phyloP scores from a whole-genome alignment of 495 filamentous ascomycete species.

The Xylaria telfairii region DNA sequence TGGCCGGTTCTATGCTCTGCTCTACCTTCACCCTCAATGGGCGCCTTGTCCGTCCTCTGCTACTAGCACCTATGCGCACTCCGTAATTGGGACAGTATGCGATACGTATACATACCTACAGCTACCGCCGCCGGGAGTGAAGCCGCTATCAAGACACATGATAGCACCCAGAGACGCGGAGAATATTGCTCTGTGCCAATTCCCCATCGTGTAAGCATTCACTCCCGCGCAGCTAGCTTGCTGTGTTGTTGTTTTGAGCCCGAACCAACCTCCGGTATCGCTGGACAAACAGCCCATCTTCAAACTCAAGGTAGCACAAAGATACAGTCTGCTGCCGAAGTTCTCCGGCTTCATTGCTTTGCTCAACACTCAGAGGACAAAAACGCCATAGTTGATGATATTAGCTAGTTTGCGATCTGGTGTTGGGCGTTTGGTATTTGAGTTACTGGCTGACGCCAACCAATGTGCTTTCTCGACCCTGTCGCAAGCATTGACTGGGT shows the following conservation, averaged over 20 bases:
- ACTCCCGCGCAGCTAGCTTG: neutral
- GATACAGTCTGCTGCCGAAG: neutral
- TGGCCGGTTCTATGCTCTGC: neutral
- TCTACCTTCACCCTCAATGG: neutral
- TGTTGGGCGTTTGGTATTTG: neutral
- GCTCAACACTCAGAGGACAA: neutral
- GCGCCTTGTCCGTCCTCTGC: neutral
- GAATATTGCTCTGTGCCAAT: neutral
- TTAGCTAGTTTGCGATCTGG: neutral
- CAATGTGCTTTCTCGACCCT: neutral
- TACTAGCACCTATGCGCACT: neutral
- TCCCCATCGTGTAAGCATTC: neutral
- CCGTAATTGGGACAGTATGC: neutral
- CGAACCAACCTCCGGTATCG: slow-evolving; percentile 11
- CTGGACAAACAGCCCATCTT: neutral
- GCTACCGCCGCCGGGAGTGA: neutral
- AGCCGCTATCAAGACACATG: neutral
- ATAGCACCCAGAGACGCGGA: neutral
- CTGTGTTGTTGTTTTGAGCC: neutral
- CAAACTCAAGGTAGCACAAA: neutral
- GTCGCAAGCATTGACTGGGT: slow-evolving; percentile 1
- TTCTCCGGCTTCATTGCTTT: slow-evolving; percentile 8
- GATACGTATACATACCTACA: neutral
- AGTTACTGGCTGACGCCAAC: slow-evolving; percentile 6
- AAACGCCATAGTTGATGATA: neutral